Base-by-base conservation (phyloP, 495 filamentous ascomycete species). In the Aspergillus ostianus region DNA sequence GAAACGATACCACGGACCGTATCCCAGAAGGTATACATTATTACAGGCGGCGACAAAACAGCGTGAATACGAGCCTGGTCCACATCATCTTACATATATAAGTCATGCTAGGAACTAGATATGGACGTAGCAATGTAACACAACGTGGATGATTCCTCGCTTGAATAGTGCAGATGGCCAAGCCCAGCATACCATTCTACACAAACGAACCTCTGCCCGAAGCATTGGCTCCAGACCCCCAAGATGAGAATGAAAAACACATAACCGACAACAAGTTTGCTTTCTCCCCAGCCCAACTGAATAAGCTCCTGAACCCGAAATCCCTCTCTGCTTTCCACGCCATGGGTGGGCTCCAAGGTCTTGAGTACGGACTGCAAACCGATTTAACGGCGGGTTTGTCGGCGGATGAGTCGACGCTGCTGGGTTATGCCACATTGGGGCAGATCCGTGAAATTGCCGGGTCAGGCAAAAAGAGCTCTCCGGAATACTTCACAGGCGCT, bases 271-370 rank as follows among this genome's bases (percentile, higher is more conserved):
- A 84, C 57, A 83, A 82, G 3, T 90, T 89, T 56, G 87, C 83
- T 32, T 89, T 82, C 64, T 81, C 75, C 17, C 79, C 84, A 0
- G 85, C 85, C 21, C 80, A 85, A 64, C 70, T 90, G 48, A 83
- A 80, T 63, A 89, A 87, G 57, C 78, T 87, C 67, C 72, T 89
- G 32, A 82, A 85, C 62, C 86, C 87, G 17, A 89, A 89, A 69
- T 86, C 76, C 55, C 68, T 88, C n/a, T 70, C 84, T 13, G 84
- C 85, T n/a, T 89, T 85, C 62, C 82, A 73, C 47, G 79, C 80
- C 26, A 63, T 88, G 12, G 86, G 87, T 26, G 87, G 87, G 30
- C 71, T 87, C 10, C 63, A 59, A 21, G 87, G 87, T 0, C 68
- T 90, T 47, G 86, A 87, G 65, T 81, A 75, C 64, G 87, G 87